Conservation (phyloP, 2,329 filamentous ascomycete species). For the Sporothrix euskadiensis region DNA sequence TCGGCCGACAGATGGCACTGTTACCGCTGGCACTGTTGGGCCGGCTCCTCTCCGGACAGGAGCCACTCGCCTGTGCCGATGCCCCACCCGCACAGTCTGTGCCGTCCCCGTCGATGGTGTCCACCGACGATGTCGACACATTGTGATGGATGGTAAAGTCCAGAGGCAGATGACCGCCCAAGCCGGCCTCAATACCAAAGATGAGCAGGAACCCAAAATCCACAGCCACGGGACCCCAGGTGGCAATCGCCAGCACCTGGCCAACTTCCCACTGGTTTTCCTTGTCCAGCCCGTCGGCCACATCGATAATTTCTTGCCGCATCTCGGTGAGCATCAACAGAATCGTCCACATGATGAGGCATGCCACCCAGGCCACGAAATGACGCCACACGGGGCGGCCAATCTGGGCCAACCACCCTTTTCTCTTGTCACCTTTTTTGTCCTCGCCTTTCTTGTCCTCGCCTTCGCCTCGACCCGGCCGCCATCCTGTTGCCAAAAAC, state of each 20-base stretch:
- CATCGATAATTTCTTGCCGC: constrained; percentile 26
- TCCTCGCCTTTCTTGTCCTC: not conserved
- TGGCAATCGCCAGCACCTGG: constrained; percentile 31
- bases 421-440: not conserved
- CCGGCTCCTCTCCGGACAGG: not conserved
- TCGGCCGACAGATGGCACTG: not conserved
- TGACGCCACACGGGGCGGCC: constrained; percentile 24
- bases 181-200: constrained; percentile 26
- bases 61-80: not conserved
- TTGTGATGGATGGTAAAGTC: constrained; percentile 25
- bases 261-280: constrained; percentile 29
- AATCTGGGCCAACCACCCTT: not conserved
- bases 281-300: constrained; percentile 25
- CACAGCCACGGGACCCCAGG: constrained; percentile 25
- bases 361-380: constrained; percentile 24
- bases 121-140: constrained; percentile 2
- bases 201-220: constrained; percentile 28
- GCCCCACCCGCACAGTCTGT: not conserved
- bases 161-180: constrained; percentile 21
- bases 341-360: constrained; percentile 30
- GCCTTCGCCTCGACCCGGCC: not conserved
- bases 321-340: constrained; percentile 24
- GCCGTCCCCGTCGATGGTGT: not conserved
- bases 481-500: not conserved
- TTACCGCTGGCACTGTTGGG: not conserved